Conservation (phyloP, 2,329 filamentous ascomycete genomes). For the Trichophyton verrucosum region DNA sequence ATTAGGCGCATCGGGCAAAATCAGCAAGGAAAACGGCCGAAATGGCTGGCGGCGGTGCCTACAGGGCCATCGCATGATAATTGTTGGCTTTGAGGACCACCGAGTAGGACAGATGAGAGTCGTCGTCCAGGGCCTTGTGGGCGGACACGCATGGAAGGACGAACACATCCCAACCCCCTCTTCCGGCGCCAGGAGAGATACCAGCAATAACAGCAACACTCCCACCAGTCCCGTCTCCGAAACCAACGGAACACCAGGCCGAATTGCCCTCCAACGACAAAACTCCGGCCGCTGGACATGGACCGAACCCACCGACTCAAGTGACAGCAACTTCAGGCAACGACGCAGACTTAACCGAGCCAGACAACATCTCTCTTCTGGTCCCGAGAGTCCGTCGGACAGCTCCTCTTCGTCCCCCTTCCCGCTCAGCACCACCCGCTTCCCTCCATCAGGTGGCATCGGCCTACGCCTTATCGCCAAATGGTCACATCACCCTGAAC, state of each 20-base stretch:
- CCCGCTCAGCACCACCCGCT: constrained; percentile 22
- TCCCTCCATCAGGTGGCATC: constrained; percentile 64
- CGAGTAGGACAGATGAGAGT: constrained; percentile 55
- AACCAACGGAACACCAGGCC: constrained; percentile 13
- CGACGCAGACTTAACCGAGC: constrained; percentile 11
- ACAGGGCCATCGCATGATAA: constrained; percentile 69
- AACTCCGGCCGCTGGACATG: constrained; percentile 30
- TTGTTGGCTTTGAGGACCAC: constrained; percentile 62
- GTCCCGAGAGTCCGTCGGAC: background rate
- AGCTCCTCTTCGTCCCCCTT: constrained; percentile 2
- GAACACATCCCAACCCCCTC: constrained; percentile 32
- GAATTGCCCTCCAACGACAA: constrained; percentile 7
- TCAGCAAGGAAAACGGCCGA: constrained; percentile 63
- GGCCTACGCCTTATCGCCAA: constrained; percentile 52
- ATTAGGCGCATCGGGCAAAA: constrained; percentile 49
- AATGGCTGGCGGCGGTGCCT: constrained; percentile 75
- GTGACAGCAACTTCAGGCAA: constrained; percentile 7
- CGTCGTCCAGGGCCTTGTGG: constrained; percentile 61
- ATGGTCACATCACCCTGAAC: constrained; percentile 67
- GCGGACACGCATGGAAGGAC: constrained; percentile 57
- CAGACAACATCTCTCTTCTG: background rate
- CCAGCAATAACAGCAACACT: constrained; percentile 14
- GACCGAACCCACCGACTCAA: constrained; percentile 23
- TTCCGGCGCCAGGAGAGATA: constrained; percentile 10
- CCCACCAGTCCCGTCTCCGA: constrained; percentile 19